Base-by-base conservation (phyloP, 768 basidiomycete genomes). In the Leccinum fibrillosum region DNA sequence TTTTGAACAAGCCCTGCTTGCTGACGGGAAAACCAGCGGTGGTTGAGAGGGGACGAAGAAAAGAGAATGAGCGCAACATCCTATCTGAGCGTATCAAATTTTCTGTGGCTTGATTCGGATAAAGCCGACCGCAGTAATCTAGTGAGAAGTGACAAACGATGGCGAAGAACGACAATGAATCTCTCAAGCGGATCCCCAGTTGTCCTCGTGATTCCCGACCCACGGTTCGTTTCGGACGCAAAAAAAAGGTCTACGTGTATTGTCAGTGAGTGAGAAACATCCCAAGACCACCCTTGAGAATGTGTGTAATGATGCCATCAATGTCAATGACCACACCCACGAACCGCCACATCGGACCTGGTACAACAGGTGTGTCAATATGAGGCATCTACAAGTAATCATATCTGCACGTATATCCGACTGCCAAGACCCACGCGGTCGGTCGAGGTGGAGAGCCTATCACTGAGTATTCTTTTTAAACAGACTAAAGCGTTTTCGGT, bases 401-500 rank as follows among this genome's bases (percentile, higher is more conserved):
- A 32, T 32, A 34, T 34, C 32, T 34, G 12, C 32, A 15, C 7
- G 37, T 37, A 42, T 4, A 17, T 5, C 4, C 3, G 32, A 34
- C 32, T 34, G 32, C 32, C 12, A 34, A 12, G 12, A 34, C 32
- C 32, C 32, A 34, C 12, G 5, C 34, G 5, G 10, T n/a, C 39
- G 37, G 17, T 39, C 37, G n/a, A 42, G 39, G n/a, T 42, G 9
- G 39, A 11, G 42, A 44, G 42, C 19, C n/a, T 44, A 44, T 44
- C 42, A 34, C 19, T 21, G 42, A 44, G 42, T 44, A 11, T 44
- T 19, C 42, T 44, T 69, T 55, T 53, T 57, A 37, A 76, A 55
- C 47, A 73, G 48, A 17, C 77, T 75, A 64, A 84, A 84, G 52
- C 83, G 74, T 52, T 73, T 73, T 53, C 76, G 77, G 55, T 73